Conservation (phyloP, 495 filamentous ascomycete genomes). For the Chaetomium fimeti region DNA sequence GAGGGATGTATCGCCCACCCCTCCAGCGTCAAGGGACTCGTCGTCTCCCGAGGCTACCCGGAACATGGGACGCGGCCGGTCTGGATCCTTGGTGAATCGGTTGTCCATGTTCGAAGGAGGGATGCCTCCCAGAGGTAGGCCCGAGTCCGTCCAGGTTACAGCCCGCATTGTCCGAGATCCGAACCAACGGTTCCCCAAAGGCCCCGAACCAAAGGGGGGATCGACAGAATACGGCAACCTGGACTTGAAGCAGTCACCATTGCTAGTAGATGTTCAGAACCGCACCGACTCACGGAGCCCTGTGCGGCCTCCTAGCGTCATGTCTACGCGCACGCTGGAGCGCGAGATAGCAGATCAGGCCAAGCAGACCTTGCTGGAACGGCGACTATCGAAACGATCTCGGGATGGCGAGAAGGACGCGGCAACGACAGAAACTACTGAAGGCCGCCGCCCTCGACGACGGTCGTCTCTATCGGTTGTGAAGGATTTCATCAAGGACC, state of each 20-base stretch:
- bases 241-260: constrained; percentile 67
- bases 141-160: constrained; percentile 76
- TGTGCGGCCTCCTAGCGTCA: constrained; percentile 22
- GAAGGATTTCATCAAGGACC: constrained; percentile 55
- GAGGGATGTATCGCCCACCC: constrained; percentile 36
- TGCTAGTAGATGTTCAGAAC: constrained; percentile 68
- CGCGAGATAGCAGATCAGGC: constrained; percentile 31
- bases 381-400: constrained; percentile 38
- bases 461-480: constrained; percentile 53
- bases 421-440: constrained; percentile 18
- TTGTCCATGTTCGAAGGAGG: constrained; percentile 50
- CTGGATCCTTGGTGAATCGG: constrained; percentile 47
- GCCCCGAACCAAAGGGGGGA: constrained; percentile 40
- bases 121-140: constrained; percentile 44
- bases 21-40: constrained; percentile 45
- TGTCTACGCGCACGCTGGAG: constrained; percentile 16
- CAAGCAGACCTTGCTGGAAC: constrained; percentile 36
- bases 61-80: constrained; percentile 36
- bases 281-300: constrained; percentile 33
- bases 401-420: constrained; percentile 33
- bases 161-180: constrained; percentile 71
- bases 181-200: constrained; percentile 46
- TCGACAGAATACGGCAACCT: constrained; percentile 47
- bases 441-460: constrained; percentile 32
- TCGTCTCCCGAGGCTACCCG: constrained; percentile 42